phyloP scores from a whole-genome alignment of 805 yeast genomes.

The Sugiyamaella lignohabitans region DNA sequence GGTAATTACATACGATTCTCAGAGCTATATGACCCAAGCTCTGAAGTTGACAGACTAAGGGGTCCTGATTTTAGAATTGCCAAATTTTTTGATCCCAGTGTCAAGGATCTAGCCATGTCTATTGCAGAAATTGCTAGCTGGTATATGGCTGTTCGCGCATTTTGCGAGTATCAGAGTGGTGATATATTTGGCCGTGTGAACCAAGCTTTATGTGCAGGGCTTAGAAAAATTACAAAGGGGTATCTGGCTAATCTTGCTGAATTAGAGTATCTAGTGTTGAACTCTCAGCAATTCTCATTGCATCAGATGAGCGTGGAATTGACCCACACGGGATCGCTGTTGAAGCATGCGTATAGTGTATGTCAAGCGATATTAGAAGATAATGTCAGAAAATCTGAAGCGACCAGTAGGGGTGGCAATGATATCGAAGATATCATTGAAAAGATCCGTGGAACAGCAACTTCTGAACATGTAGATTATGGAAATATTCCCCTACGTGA shows the following conservation, averaged over 20 bases:
- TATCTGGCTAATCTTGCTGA: constrained; percentile 27
- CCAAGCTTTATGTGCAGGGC: constrained; percentile 62
- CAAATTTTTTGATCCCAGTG: constrained; percentile 63
- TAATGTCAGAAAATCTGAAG: constrained; percentile 33
- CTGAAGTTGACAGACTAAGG: constrained; percentile 37
- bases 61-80: constrained; percentile 78
- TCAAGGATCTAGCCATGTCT: constrained; percentile 61
- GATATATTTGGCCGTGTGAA: constrained; percentile 60
- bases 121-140: constrained; percentile 57
- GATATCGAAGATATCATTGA: constrained; percentile 9
- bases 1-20: constrained; percentile 71
- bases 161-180: constrained; percentile 53
- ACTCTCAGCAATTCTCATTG: constrained; percentile 41
- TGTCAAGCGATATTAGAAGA: constrained; percentile 39
- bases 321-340: constrained; percentile 33
- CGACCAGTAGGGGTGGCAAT: constrained; percentile 19
- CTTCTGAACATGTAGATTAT: background rate
- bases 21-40: constrained; percentile 48
- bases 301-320: constrained; percentile 51
- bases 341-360: constrained; percentile 55
- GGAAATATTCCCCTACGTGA: background rate
- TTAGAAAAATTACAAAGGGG: constrained; percentile 41
- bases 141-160: constrained; percentile 51
- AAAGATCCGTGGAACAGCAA: constrained; percentile 2
- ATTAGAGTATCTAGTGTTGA: constrained; percentile 49